Evolutionary conservation across 192 early-diverging fungal genomes (phyloP).

Genomic region (Rhizoclosmatium sp.): DNA sequence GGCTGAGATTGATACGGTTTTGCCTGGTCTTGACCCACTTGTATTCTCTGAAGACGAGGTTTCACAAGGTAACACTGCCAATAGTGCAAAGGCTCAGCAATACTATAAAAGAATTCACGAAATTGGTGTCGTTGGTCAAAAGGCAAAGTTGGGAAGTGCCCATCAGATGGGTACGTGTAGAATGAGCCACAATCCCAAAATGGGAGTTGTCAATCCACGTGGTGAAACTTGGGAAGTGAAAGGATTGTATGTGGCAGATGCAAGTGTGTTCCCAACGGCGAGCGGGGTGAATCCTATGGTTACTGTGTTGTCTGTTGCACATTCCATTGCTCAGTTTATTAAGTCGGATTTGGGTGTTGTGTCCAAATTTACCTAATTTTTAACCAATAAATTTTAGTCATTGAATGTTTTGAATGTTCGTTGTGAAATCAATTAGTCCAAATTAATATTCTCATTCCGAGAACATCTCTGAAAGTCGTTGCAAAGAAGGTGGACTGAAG

Average conservation of each 20-base stretch:
- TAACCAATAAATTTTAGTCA: too few relatives aligned
- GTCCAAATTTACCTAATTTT: too few relatives aligned
- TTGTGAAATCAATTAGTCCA: too few relatives aligned
- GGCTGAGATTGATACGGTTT: slow-evolving; percentile 57
- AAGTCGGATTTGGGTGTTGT: slow-evolving; percentile 18
- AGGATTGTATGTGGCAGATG: slow-evolving; percentile 77
- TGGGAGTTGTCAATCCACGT: slow-evolving; percentile 68
- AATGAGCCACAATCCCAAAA: slow-evolving; percentile 63
- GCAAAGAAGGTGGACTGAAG: too few relatives aligned
- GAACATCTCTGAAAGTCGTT: too few relatives aligned
- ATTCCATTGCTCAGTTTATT: slow-evolving; percentile 39
- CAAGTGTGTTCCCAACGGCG: slow-evolving; percentile 76
- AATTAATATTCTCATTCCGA: too few relatives aligned
- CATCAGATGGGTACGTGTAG: slow-evolving; percentile 74
- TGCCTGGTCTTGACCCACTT: slow-evolving; percentile 43
- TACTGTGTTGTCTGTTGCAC: slow-evolving; percentile 30
- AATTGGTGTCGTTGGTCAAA: slow-evolving; percentile 6
- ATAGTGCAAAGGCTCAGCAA: background rate
- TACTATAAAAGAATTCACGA: slow-evolving; percentile 10
- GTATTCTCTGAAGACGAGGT: slow-evolving; percentile 14
- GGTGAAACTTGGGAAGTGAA: slow-evolving; percentile 79
- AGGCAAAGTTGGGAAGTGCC: slow-evolving; percentile 16
- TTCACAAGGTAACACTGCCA: background rate
- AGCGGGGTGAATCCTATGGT: slow-evolving; percentile 67
- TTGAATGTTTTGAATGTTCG: too few relatives aligned